Conservation (phyloP, 495 filamentous ascomycete species). For the Podospora didyma region DNA sequence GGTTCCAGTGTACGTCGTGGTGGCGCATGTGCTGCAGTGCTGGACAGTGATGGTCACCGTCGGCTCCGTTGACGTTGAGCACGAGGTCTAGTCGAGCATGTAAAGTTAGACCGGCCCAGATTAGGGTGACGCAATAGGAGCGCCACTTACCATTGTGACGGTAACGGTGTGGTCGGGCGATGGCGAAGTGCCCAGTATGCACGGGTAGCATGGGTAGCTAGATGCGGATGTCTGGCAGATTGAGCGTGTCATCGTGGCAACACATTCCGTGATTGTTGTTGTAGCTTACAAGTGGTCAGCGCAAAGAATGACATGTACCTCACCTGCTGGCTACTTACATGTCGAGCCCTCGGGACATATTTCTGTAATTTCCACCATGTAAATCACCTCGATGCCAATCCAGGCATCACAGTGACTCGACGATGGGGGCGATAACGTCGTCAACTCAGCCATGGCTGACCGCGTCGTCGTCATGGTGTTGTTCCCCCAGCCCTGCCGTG, state of each 20-base stretch:
- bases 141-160: constrained; percentile 25
- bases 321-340: constrained; percentile 6
- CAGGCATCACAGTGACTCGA: constrained; percentile 21
- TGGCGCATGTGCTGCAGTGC: constrained; percentile 24
- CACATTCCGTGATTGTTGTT: constrained; percentile 15
- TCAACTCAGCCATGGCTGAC: not conserved
- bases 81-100: constrained; percentile 18
- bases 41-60: constrained; percentile 27
- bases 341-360: constrained; percentile 27
- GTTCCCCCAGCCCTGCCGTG: not conserved
- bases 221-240: constrained; percentile 35
- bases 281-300: constrained; percentile 11
- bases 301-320: not conserved
- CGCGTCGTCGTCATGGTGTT: not conserved
- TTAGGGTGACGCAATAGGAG: not conserved
- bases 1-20: constrained; percentile 23
- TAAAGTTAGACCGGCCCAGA: not conserved
- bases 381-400: constrained; percentile 38
- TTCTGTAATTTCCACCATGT: constrained; percentile 29
- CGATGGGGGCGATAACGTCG: constrained; percentile 4
- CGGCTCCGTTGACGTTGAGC: constrained; percentile 13
- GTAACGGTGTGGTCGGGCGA: constrained; percentile 25
- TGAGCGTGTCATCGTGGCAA: constrained; percentile 30
- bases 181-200: constrained; percentile 20
- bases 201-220: constrained; percentile 36